A percentile compares a stretch with the other conserved stretches of the same genome.
These are phyloP conservation scores for Nadsonia commutata DNA, from an alignment of 1,139 yeast genomes.

Conservation along the genomic window DNA sequence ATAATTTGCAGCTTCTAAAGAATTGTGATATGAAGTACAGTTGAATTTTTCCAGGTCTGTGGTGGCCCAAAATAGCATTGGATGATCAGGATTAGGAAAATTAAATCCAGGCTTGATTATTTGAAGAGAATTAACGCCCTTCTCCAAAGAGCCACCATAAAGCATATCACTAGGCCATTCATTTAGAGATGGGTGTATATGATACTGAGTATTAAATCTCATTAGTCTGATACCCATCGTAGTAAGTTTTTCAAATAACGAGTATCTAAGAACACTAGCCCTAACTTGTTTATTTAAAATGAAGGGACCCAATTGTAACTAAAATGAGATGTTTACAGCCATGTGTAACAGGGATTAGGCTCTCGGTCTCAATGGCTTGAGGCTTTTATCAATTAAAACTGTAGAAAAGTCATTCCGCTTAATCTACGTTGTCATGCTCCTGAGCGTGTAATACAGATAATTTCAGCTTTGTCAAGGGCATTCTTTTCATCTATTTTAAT, in stretches of 20 bases:
- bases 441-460: conserved; percentile 82
- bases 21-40: conserved; percentile 78
- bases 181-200: conserved; percentile 84
- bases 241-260: conserved; percentile 73
- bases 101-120: conserved; percentile 53
- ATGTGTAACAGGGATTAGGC: conserved; percentile 72
- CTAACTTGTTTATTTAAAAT: conserved; percentile 68
- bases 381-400: conserved; percentile 82
- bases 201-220: conserved; percentile 78
- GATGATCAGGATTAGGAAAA: conserved; percentile 72
- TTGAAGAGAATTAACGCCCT: conserved; percentile 72
- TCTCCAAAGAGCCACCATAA: conserved; percentile 83
- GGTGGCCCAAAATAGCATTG: conserved; percentile 94
- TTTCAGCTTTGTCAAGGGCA: conserved; percentile 47
- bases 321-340: conserved; percentile 82
- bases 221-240: conserved; percentile 78
- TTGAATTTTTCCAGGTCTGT: conserved; percentile 80
- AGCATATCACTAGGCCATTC: conserved; percentile 88
- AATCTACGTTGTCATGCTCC: conserved; percentile 76
- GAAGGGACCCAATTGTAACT: conserved; percentile 85
- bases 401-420: conserved; percentile 44
- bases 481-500: conserved; percentile 35
- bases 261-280: conserved; percentile 73
- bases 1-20: conserved; percentile 85
- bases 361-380: conserved; percentile 88